Evolutionary conservation across 1,139 yeast genomes (phyloP).

Genomic region (Geotrichum bryndzae): DNA sequence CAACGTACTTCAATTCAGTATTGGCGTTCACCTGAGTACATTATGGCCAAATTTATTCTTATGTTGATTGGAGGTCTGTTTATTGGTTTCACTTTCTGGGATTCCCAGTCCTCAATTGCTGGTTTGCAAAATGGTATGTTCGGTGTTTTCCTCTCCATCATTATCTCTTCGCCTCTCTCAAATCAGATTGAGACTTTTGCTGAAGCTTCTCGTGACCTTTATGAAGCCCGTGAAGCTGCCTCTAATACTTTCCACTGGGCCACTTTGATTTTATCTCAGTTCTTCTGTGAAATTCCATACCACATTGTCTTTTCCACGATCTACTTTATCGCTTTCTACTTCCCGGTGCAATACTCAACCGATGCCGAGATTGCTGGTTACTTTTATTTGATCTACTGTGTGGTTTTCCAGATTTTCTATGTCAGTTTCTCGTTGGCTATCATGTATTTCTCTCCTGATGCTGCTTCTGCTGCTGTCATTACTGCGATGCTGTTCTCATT

Average conservation of each 20-base stretch:
- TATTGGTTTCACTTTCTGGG: slow-evolving; percentile 48
- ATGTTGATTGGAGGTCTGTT: slow-evolving; percentile 44
- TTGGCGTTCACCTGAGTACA: slow-evolving; percentile 44
- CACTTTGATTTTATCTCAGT: slow-evolving; percentile 39
- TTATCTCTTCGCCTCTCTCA: slow-evolving; percentile 49
- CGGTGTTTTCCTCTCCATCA: slow-evolving; percentile 49
- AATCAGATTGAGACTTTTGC: slow-evolving; percentile 51
- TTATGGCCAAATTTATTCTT: slow-evolving; percentile 30
- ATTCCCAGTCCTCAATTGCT: slow-evolving; percentile 30
- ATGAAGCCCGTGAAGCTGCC: slow-evolving; percentile 55
- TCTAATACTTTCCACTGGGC: slow-evolving; percentile 62
- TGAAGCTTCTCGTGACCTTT: slow-evolving; percentile 44
- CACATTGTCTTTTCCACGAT: slow-evolving; percentile 34
- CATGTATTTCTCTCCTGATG: slow-evolving; percentile 44
- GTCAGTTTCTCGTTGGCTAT: slow-evolving; percentile 44
- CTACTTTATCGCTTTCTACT: slow-evolving; percentile 34
- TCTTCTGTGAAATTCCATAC: slow-evolving; percentile 39
- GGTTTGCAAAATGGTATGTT: slow-evolving; percentile 36
- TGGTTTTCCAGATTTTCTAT: slow-evolving; percentile 43
- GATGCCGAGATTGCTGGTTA: slow-evolving; percentile 41
- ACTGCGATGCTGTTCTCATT: slow-evolving; percentile 45
- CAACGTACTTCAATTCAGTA: slow-evolving; percentile 36
- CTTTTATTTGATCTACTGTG: slow-evolving; percentile 41
- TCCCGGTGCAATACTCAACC: slow-evolving; percentile 40
- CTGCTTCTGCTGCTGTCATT: slow-evolving; percentile 45